Evolutionary conservation across 2,329 filamentous ascomycete genomes (phyloP).

Genomic region (Colletotrichum navitas): DNA sequence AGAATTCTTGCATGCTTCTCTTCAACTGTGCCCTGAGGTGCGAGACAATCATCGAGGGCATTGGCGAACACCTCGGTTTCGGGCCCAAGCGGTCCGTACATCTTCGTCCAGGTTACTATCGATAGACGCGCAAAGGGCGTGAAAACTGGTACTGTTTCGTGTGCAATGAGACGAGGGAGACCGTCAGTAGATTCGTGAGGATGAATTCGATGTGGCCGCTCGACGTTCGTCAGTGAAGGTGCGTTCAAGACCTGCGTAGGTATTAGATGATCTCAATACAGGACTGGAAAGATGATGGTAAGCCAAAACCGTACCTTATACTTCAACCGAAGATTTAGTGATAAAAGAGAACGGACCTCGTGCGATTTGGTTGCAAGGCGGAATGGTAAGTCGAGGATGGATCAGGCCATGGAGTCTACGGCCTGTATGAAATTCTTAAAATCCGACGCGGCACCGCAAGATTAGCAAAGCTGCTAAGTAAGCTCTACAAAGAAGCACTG

Average conservation of each 20-base stretch:
- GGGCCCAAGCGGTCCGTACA: constrained; percentile 61
- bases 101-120: constrained; percentile 8
- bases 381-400: background rate
- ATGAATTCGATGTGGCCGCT: background rate
- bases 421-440: background rate
- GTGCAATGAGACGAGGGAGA: background rate
- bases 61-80: constrained; percentile 92
- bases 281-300: background rate
- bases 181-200: constrained; percentile 3
- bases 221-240: background rate
- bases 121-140: background rate
- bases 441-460: background rate
- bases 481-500: background rate
- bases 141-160: background rate
- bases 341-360: background rate
- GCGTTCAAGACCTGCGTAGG: constrained; percentile 1
- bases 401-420: background rate
- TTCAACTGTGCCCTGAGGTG: constrained; percentile 59
- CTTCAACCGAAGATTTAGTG: background rate
- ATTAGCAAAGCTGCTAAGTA: background rate
- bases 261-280: background rate
- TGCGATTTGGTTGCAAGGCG: background rate
- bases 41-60: constrained; percentile 80
- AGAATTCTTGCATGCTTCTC: constrained; percentile 76
- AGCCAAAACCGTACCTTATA: background rate